phyloP scores from a whole-genome alignment of 2,329 filamentous ascomycete genomes.

The Cucurbitaria berberidis region DNA sequence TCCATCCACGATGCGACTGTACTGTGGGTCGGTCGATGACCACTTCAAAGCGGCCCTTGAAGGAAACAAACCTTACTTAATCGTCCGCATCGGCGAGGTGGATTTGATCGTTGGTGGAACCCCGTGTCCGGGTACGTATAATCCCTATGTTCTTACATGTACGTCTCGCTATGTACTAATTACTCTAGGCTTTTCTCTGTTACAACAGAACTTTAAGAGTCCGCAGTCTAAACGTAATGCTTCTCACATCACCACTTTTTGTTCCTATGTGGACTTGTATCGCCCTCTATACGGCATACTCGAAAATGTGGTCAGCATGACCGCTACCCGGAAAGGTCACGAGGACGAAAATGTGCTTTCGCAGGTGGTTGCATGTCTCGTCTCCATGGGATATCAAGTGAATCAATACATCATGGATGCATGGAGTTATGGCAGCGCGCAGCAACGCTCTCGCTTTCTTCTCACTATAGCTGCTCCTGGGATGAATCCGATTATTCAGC shows the following conservation, averaged over 20 bases:
- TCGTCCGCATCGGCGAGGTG: constrained; percentile 68
- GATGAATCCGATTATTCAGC: constrained; percentile 61
- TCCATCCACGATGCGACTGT: constrained; percentile 58
- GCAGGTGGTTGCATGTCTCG: constrained; percentile 73
- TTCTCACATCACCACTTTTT: constrained; percentile 78
- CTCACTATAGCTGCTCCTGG: constrained; percentile 74
- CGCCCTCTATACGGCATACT: constrained; percentile 76
- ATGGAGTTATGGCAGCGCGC: constrained; percentile 70
- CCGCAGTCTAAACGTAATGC: constrained; percentile 69
- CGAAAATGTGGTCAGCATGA: constrained; percentile 77
- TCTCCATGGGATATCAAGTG: constrained; percentile 78
- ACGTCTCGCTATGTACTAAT: not conserved
- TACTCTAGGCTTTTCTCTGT: constrained; percentile 65
- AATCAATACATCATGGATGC: constrained; percentile 72
- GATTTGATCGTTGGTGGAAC: constrained; percentile 75
- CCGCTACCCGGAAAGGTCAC: constrained; percentile 54
- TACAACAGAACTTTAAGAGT: constrained; percentile 66
- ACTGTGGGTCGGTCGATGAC: constrained; percentile 75
- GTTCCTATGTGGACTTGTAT: constrained; percentile 75
- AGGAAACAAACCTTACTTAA: constrained; percentile 49
- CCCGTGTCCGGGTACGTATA: constrained; percentile 65
- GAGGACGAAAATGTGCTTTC: constrained; percentile 70
- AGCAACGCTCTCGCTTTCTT: constrained; percentile 72
- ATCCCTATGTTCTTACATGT: no score
- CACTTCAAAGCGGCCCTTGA: constrained; percentile 63